Conservation (phyloP, 106 monocot species). For the Acanthochlamys bracteata region DNA sequence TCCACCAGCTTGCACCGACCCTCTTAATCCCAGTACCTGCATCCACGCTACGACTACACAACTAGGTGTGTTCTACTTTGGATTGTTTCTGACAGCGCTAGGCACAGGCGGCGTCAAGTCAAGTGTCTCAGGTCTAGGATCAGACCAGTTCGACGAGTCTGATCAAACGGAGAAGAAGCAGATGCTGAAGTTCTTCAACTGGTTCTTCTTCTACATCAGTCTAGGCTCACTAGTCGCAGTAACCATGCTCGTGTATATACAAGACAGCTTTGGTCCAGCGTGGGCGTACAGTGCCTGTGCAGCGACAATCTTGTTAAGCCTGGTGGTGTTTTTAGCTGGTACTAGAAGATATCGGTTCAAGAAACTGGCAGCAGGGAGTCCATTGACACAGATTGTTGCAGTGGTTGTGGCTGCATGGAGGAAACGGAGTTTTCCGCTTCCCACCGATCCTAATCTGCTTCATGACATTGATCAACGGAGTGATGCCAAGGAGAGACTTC, state of each 20-base stretch:
- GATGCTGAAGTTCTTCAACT: constrained; percentile 60
- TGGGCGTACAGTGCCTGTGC: constrained; percentile 63
- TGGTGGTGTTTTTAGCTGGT: constrained; percentile 45
- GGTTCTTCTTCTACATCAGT: constrained; percentile 76
- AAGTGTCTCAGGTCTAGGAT: constrained; percentile 65
- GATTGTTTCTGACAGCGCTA: constrained; percentile 53
- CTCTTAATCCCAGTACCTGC: no score
- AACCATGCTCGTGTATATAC: constrained; percentile 67
- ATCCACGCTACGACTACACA: constrained; percentile 28
- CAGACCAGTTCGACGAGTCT: constrained; percentile 70
- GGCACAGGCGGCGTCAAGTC: constrained; percentile 75
- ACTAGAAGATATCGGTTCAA: constrained; percentile 60
- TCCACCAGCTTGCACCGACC: constrained; percentile 11
- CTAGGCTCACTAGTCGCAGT: constrained; percentile 50
- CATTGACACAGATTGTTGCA: constrained; percentile 43
- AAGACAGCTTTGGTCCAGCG: constrained; percentile 57
- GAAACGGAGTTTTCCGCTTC: constrained; percentile 26
- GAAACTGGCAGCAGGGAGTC: constrained; percentile 48
- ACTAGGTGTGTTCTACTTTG: constrained; percentile 34
- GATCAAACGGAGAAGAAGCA: constrained; percentile 47
- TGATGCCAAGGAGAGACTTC: background rate
- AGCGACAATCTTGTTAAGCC: constrained; percentile 23
- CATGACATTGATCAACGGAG: constrained; percentile 25
- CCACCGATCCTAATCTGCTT: constrained; percentile 14
- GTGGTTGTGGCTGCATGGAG: constrained; percentile 33